A percentile compares a stretch with the other conserved stretches of the same genome.
Evolutionary conservation across 208 protist species (phyloP).

Genomic region (Tritrichomonas foetus): DNA sequence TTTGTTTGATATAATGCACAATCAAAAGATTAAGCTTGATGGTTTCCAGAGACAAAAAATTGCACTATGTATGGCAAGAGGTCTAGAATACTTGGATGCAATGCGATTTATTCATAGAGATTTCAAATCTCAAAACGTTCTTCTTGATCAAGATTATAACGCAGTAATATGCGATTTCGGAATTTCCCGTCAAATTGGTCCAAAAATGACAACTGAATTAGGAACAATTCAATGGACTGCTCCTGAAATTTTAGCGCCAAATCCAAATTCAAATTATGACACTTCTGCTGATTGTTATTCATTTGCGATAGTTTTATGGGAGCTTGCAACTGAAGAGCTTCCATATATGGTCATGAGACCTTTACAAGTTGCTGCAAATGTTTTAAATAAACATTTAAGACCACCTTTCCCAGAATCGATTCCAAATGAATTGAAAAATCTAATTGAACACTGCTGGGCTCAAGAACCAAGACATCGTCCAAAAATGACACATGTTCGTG

Average conservation of each 20-base stretch:
- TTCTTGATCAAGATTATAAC: neutral
- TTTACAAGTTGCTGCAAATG: neutral
- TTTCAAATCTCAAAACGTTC: slow-evolving; percentile 30
- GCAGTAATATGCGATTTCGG: slow-evolving; percentile 17
- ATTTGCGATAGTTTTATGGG: neutral
- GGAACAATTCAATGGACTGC: neutral
- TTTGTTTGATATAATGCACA: neutral
- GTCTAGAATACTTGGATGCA: neutral
- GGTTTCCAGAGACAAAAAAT: neutral
- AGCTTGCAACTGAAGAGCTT: neutral
- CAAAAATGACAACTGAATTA: neutral
- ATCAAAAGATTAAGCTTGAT: neutral
- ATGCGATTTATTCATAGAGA: neutral
- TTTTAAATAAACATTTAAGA: neutral
- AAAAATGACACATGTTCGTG: neutral
- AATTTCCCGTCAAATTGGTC: neutral
- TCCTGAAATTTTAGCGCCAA: neutral
- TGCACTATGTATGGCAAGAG: neutral
- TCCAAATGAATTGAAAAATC: neutral
- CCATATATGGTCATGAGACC: neutral
- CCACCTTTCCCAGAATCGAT: neutral
- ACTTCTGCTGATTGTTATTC: neutral
- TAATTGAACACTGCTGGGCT: neutral
- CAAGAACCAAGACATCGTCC: neutral
- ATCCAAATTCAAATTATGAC: neutral